Conservation (phyloP, 2,329 filamentous ascomycete species). For the Bipolaris oryzae region DNA sequence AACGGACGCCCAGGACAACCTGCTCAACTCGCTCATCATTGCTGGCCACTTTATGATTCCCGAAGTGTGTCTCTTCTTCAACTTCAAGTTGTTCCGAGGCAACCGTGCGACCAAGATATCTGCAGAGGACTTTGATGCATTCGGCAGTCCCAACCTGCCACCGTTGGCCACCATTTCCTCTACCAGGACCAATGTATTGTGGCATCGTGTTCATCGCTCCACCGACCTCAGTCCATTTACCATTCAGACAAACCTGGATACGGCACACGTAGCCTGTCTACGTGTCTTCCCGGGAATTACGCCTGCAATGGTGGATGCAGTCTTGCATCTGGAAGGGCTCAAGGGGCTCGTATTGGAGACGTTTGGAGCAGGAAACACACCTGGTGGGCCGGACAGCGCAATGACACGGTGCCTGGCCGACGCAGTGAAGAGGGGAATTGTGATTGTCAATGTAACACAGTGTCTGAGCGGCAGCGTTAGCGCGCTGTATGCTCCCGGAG, state of each 20-base stretch:
- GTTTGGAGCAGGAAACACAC: conserved; percentile 91
- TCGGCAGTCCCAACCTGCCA: conserved; percentile 83
- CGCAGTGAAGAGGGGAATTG: conserved; percentile 78
- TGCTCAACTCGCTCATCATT: conserved; percentile 85
- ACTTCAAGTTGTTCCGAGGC: conserved; percentile 86
- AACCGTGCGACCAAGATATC: conserved; percentile 89
- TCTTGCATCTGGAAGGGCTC: conserved; percentile 76
- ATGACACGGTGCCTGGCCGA: conserved; percentile 78
- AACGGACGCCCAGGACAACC: conserved; percentile 88
- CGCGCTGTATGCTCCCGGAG: conserved; percentile 52
- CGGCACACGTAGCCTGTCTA: conserved; percentile 85
- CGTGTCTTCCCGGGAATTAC: conserved; percentile 92
- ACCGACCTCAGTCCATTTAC: conserved; percentile 75
- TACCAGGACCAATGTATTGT: conserved; percentile 79
- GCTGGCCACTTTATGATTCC: conserved; percentile 92
- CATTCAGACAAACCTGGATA: conserved; percentile 77
- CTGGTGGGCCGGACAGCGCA: conserved; percentile 77
- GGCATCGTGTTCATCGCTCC: conserved; percentile 76
- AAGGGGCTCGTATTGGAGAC: conserved; percentile 87
- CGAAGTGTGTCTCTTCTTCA: conserved; percentile 93
- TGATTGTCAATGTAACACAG: conserved; percentile 91
- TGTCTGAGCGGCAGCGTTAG: conserved; percentile 64
- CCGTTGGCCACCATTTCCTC: conserved; percentile 83
- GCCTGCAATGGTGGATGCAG: conserved; percentile 89
- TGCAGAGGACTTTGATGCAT: conserved; percentile 83